Base-by-base conservation (phyloP, 208 protist genomes). In the Crithidia mellificae region DNA sequence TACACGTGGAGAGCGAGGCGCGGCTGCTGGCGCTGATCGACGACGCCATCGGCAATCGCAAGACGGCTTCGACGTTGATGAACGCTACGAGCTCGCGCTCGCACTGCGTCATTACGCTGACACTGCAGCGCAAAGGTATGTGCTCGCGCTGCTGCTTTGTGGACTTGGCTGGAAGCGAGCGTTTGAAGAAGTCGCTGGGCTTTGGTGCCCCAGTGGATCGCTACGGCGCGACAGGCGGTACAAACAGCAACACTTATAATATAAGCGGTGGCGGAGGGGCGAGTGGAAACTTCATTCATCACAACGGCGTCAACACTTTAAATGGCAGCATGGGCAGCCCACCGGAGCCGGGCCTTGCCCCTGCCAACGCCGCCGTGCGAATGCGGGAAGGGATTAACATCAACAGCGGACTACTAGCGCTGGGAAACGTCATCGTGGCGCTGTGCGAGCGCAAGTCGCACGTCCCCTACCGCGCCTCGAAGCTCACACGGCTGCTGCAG, bases 91-190 rank as follows among this genome's bases (percentile, higher is more conserved):
- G 85, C 65, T 97, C 90, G 14, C 92, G 97, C 14, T 95, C 89
- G 29, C 96, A 98, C 78, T 92, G 93, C 68, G 66, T 98, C 53
- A 87, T 98, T 15, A 97, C 95, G 32, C 68, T 98, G 11, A 91
- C 83, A 1, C 78, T 98, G 43, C 81, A 72, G 30, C 72, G 69
- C 24, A 69, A 66, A 24, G 92, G 87, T 11, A 49, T 83, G 32
- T 67, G 79, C 22, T 90, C 84, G 34, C 89, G 89, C 24, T 89
- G 97, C 68, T 92, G 72, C 68, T 86, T 99, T 20, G 96, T 98
- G 9, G 96, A 99, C 69, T 81, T 99, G 9, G 97, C 97, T 0
- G 97, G 97, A 30, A 94, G 82, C 53, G 97, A 99, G 80, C 86
- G 96, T 14, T 78, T 95, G 27, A 88, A 95, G 62, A 91, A 88